phyloP scores from a whole-genome alignment of 192 early-diverging fungal species.

The Geosiphon pyriformis region DNA sequence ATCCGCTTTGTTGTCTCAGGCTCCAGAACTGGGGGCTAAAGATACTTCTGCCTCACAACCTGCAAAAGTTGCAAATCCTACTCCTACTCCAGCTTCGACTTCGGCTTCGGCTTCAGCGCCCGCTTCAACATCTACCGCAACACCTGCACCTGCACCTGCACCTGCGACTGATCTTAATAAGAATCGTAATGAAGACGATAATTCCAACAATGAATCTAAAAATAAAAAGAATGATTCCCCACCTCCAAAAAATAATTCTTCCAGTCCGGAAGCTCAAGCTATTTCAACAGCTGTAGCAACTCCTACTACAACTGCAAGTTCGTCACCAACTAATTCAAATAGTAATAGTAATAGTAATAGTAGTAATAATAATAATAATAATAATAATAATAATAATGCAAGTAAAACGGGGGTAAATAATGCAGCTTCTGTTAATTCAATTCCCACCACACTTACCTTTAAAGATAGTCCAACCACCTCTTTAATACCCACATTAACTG shows the following conservation, averaged over 20 bases:
- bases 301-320: background rate
- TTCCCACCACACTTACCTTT: background rate
- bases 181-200: background rate
- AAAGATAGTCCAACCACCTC: background rate
- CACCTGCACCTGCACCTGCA: background rate
- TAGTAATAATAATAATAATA: background rate
- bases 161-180: background rate
- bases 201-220: background rate
- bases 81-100: too few relatives aligned
- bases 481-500: background rate
- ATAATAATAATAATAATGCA: background rate
- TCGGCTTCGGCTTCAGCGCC: background rate
- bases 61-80: too few relatives aligned
- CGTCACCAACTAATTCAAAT: background rate
- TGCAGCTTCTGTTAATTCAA: background rate
- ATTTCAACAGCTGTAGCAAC: background rate
- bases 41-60: too few relatives aligned
- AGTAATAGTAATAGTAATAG: background rate
- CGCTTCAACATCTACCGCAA: background rate
- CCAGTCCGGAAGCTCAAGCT: background rate
- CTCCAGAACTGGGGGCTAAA: too few relatives aligned
- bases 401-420: background rate
- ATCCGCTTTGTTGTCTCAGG: too few relatives aligned
- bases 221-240: background rate
- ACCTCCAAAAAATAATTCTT: background rate